These are phyloP conservation scores for Castanea sativa DNA, from an alignment of 306 rosid species.

Conservation along the genomic window DNA sequence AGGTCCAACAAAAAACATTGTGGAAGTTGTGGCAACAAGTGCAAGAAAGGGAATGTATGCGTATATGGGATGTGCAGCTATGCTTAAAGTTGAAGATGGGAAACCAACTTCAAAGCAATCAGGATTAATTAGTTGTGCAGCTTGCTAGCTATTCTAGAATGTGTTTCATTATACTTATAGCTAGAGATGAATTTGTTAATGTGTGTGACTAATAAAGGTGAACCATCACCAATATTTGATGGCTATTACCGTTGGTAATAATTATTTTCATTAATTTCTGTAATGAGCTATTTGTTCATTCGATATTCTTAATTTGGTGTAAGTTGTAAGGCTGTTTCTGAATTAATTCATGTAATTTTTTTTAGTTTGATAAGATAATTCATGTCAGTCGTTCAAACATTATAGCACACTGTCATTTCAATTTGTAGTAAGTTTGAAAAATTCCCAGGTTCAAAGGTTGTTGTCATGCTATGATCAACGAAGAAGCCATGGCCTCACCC, in stretches of 20 bases:
- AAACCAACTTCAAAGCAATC: neutral
- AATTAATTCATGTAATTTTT: neutral
- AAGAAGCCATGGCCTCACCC: no score
- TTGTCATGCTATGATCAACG: no score
- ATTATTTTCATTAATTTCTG: no score
- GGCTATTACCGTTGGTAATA: neutral
- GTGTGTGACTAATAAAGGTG: no score
- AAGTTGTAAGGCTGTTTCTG: neutral
- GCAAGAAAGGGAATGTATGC: constrained; percentile 36
- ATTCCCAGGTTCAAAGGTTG: no score
- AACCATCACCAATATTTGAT: neutral
- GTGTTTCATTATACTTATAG: no score
- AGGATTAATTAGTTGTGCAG: neutral
- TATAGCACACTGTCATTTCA: neutral
- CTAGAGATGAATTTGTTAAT: no score
- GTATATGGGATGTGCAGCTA: constrained; percentile 68
- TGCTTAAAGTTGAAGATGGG: constrained; percentile 32
- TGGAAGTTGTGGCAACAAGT: constrained; percentile 62
- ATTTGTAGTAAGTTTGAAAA: no score
- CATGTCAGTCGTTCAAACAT: neutral
- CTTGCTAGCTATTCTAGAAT: no score
- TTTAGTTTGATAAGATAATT: neutral
- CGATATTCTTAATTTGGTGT: neutral
- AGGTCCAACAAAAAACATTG: constrained; percentile 46
- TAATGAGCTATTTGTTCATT: neutral